Evolutionary conservation across 2,329 filamentous ascomycete species (phyloP).

Genomic region (Diaporthe aspalathi): DNA sequence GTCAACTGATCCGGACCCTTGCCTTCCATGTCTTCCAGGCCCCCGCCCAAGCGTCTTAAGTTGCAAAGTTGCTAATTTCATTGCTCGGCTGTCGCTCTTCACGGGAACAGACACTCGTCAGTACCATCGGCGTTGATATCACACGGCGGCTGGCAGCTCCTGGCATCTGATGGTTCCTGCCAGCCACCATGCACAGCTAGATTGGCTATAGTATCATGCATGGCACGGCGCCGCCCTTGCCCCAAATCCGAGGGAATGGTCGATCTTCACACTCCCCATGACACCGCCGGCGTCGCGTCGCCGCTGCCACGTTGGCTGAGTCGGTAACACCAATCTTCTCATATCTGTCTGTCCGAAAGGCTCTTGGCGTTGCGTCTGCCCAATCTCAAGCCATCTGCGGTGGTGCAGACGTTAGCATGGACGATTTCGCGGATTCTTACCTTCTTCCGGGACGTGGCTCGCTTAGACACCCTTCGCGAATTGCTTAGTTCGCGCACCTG

Average conservation of each 20-base stretch:
- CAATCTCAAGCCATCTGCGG: constrained; percentile 14
- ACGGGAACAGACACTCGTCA: constrained; percentile 24
- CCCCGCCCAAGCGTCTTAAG: constrained; percentile 32
- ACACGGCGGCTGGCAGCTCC: constrained; percentile 15
- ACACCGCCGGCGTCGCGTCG: constrained; percentile 6
- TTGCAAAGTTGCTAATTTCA: constrained; percentile 36
- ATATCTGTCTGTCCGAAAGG: neutral
- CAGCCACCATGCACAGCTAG: constrained; percentile 23
- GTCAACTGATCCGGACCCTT: constrained; percentile 29
- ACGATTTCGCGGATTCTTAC: constrained; percentile 27
- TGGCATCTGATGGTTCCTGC: constrained; percentile 21
- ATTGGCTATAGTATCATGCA: constrained; percentile 27
- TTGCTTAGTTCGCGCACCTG: constrained; percentile 25
- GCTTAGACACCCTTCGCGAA: constrained; percentile 5
- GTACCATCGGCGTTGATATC: constrained; percentile 19
- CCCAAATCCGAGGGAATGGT: constrained; percentile 16
- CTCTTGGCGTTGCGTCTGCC: constrained; percentile 16
- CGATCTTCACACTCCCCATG: constrained; percentile 16
- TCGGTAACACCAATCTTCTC: constrained; percentile 16
- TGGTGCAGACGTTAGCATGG: constrained; percentile 1
- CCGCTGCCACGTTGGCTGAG: constrained; percentile 15
- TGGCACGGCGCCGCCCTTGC: constrained; percentile 19
- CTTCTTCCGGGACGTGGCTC: constrained; percentile 17
- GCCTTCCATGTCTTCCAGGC: constrained; percentile 32
- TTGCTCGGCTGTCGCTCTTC: constrained; percentile 27